Base-by-base conservation (phyloP, 1,284 basidiomycete genomes). In the Pterulicium gracile region DNA sequence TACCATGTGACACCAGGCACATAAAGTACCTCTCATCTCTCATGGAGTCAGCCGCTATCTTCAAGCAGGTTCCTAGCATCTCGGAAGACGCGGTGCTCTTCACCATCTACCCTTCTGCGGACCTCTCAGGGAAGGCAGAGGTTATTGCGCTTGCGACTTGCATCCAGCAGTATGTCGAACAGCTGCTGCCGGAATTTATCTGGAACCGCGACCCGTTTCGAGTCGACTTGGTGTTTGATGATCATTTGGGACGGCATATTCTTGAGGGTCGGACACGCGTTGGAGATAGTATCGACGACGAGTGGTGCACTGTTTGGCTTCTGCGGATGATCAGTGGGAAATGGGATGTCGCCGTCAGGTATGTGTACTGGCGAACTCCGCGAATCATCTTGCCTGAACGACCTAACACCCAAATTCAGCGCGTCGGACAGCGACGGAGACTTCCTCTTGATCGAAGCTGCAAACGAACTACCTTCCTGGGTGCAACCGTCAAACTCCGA, bases 371-470 rank as follows among this genome's bases (percentile, higher is more conserved):
- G n/a, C 36, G n/a, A n/a, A n/a, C n/a, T n/a, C n/a, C 44, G 69
- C 52, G 19, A 20, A 50, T 19, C 46, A 42, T 2, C 18, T 27
- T 21, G 34, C 19, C 43, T 42, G 42, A 19, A 47, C 48, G 47
- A 20, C 46, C 32, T 48, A 4, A 52, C 39, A 44, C 22, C 23
- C 27, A 46, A 21, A 27, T 46, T 35, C 24, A 89, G 90, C 53
- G 74, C 86, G 1, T 80, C 77, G 50, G 95, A 98, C 64, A 83
- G 87, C 3, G 95, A 99, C 61, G 96, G 96, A 22, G 90, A 98
- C 57, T 97, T 98, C 58, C 64, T 98, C 35, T 74, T 98, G 50
- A 98, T 98, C 52, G 95, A 99, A 66, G 95, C 91, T 2, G 96
- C 96, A 7, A 87, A 98, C 47, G 74, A 71, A 43, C 68, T 99